Evolutionary conservation across 2,329 filamentous ascomycete genomes (phyloP).

Genomic region (Diaporthe citri): DNA sequence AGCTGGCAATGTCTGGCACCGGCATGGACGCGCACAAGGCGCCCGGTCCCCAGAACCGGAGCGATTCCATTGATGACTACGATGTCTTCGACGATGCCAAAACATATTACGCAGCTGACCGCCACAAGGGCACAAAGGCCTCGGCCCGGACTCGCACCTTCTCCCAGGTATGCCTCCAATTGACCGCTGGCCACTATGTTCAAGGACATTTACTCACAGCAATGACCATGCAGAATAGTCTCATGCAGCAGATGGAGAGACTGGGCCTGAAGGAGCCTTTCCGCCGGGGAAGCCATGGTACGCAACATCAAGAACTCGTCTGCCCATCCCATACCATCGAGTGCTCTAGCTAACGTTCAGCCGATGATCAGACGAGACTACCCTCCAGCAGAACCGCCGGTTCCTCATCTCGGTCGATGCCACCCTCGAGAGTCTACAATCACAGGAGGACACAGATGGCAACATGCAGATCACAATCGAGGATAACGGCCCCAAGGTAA

Average conservation of each 20-base stretch:
- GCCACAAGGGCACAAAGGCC: conserved; percentile 60
- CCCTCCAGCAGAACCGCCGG: conserved; percentile 74
- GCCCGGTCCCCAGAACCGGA: conserved; percentile 19
- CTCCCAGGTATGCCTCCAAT: conserved; percentile 60
- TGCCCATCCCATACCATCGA: not conserved
- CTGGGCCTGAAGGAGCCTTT: conserved; percentile 66
- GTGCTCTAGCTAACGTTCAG: conserved; percentile 27
- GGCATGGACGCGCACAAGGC: conserved; percentile 32
- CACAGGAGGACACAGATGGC: conserved; percentile 90
- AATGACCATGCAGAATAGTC: conserved; percentile 58
- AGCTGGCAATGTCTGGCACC: conserved; percentile 36
- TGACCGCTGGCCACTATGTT: not conserved
- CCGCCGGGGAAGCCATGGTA: conserved; percentile 71
- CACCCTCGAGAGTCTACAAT: conserved; percentile 82
- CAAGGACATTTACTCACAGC: conserved; percentile 46
- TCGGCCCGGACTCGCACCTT: conserved; percentile 68
- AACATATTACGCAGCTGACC: conserved; percentile 70
- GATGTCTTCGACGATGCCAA: conserved; percentile 68
- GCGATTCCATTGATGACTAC: conserved; percentile 60
- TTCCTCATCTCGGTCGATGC: conserved; percentile 90
- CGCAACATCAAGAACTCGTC: conserved; percentile 39
- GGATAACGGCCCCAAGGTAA: conserved; percentile 90
- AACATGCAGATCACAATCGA: conserved; percentile 99
- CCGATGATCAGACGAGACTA: conserved; percentile 75
- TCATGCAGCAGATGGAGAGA: conserved; percentile 66